Base-by-base conservation (phyloP, 352 stramenopile species). In the Globisporangium cederbergense region DNA sequence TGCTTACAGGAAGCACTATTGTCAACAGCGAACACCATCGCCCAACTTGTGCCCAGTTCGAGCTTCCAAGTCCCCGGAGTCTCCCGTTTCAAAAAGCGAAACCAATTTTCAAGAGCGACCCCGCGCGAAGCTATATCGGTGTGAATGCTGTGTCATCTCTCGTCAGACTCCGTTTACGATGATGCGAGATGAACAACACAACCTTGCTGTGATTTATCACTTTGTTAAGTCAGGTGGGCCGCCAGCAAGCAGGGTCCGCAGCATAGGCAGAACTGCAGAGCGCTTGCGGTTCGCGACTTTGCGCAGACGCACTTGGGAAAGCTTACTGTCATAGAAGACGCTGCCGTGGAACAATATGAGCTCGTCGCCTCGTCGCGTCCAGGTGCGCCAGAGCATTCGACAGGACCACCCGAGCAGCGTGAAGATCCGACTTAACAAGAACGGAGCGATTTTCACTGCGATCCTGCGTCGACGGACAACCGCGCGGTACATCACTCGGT, bases 391-490 rank as follows among this genome's bases (percentile, higher is more conserved):
- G n/a, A 47, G 36, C n/a, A 49, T 47, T 16, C 36, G 53, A 13
- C 25, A 49, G 4, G 53, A 60, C 36, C 36, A 60, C 4, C 53
- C 13, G 10, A 60, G 53, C 53, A 60, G 53, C 34, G 53, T 60
- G 20, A 49, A n/a, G 36, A 60, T 49, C 14, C 36, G 53, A 25
- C 22, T 49, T 4, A 60, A 22, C 13, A 60, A 2, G 53, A 60
- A 60, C 10, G 53, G 34, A 16, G 34, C 53, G 0, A 60, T 11
- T 36, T 11, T 36, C 0, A 7, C n/a, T 10, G 36, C 32, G 10
- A 59, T 59, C 36, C 4, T 32, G 20, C 53, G 53, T 47, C 32
- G 18, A n/a, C n/a, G 53, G 18, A 59, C 36, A 42, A 45, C 36
- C 4, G 20, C 20, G 4, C 34, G 18, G 36, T 60, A 60, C 18